Evolutionary conservation across 495 filamentous ascomycete genomes (phyloP).

Genomic region (Xylona heveae): DNA sequence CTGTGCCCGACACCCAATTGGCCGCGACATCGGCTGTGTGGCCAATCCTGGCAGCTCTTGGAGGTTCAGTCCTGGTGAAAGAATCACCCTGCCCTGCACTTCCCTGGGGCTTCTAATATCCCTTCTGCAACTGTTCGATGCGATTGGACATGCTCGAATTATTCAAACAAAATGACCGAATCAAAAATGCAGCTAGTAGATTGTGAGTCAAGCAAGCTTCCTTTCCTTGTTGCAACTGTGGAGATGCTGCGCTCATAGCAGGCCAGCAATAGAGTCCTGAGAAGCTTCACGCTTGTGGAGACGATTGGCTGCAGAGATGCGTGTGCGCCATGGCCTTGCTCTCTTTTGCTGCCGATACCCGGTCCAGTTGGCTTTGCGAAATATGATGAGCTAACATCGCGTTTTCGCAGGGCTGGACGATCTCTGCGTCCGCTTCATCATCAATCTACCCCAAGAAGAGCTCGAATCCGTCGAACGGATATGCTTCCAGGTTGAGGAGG

Average conservation of each 20-base stretch:
- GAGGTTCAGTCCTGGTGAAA: no score
- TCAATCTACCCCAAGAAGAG: conserved; percentile 83
- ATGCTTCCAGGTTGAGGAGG: conserved; percentile 96
- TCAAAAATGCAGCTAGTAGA: conserved; percentile 72
- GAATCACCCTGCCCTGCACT: no score
- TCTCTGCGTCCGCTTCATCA: conserved; percentile 84
- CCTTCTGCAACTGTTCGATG: no score
- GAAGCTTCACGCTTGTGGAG: not conserved
- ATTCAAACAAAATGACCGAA: conserved; percentile 43
- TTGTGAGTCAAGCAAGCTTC: no score
- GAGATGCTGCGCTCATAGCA: no score
- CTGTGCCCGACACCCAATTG: no score
- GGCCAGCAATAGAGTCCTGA: no score
- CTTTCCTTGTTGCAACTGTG: no score
- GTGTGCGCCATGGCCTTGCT: not conserved
- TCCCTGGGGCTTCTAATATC: no score
- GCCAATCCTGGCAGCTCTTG: no score
- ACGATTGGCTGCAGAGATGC: not conserved
- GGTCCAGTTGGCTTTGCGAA: not conserved
- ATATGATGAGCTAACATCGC: conserved; percentile 11
- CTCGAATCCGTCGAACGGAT: conserved; percentile 76
- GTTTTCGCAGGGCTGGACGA: conserved; percentile 64
- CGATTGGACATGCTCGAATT: conserved; percentile 23
- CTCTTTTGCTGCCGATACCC: not conserved
- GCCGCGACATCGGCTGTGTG: no score